phyloP scores from a whole-genome alignment of 139 green algal genomes.

The Ettlia oleoabundans region DNA sequence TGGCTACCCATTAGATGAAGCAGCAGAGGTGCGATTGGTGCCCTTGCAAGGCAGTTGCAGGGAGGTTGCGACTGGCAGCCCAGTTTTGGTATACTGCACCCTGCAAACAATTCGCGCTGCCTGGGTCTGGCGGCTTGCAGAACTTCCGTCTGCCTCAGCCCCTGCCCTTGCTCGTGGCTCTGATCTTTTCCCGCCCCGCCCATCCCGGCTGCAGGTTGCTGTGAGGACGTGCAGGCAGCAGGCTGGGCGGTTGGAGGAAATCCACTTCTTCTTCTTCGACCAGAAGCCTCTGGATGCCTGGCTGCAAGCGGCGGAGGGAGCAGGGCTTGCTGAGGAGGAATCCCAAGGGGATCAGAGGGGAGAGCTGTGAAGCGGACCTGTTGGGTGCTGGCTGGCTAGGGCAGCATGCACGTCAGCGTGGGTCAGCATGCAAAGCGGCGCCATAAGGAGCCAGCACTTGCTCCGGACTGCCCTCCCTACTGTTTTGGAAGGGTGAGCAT shows the following conservation, averaged over 20 bases:
- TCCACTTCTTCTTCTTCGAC: constrained; percentile 79
- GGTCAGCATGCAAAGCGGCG: too few relatives aligned
- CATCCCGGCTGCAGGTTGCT: constrained; percentile 29
- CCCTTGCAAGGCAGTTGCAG: not conserved
- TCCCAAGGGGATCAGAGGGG: too few relatives aligned
- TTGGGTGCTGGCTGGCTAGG: too few relatives aligned
- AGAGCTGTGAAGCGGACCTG: too few relatives aligned
- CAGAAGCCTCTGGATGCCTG: not conserved
- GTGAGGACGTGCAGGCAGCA: constrained; percentile 53
- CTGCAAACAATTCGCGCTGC: not conserved
- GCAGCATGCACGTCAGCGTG: too few relatives aligned
- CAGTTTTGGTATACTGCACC: not conserved
- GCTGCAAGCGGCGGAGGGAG: not conserved
- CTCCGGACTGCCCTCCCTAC: too few relatives aligned
- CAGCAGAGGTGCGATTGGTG: constrained; percentile 70
- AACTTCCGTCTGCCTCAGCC: not conserved
- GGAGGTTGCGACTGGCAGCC: not conserved
- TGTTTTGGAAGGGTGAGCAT: too few relatives aligned
- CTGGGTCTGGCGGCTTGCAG: not conserved
- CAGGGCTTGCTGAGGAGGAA: not conserved
- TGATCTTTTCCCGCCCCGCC: not conserved
- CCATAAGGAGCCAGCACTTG: too few relatives aligned
- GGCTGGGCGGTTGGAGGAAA: constrained; percentile 60
- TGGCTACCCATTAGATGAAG: constrained; percentile 75
- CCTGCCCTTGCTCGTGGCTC: not conserved